These are phyloP conservation scores for Baorangia bicolor DNA, from an alignment of 768 basidiomycete genomes.

Conservation along the genomic window DNA sequence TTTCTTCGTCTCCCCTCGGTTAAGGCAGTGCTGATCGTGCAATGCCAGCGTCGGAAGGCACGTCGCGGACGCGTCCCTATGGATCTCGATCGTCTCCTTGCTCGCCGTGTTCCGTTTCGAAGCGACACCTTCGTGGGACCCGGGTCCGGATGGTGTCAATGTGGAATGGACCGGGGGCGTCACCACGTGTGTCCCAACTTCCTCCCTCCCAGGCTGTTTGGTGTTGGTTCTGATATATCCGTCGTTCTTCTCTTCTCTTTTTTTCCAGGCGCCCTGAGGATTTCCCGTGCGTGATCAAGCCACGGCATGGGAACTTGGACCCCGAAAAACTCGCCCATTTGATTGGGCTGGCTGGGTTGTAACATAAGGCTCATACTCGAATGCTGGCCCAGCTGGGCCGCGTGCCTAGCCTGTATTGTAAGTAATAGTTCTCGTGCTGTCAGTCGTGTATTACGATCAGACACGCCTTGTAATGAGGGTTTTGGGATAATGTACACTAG, in stretches of 20 bases:
- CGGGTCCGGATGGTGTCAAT: constrained; percentile 19
- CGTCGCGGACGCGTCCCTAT: constrained; percentile 41
- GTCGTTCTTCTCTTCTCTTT: not conserved
- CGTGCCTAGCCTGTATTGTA: not conserved
- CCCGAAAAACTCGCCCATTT: constrained; percentile 14
- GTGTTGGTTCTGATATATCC: not conserved
- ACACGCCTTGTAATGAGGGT: not conserved
- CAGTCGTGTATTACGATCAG: not conserved
- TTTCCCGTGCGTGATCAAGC: constrained; percentile 9
- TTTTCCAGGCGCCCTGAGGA: constrained; percentile 12
- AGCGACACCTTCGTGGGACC: constrained; percentile 12
- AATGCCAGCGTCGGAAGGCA: constrained; percentile 39
- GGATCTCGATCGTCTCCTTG: constrained; percentile 25
- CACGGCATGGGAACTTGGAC: constrained; percentile 4
- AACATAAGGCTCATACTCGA: not conserved
- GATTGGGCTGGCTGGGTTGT: constrained; percentile 5
- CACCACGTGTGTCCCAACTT: constrained; percentile 18
- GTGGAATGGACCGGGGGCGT: constrained; percentile 22
- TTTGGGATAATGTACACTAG: not conserved
- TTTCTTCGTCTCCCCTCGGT: not conserved
- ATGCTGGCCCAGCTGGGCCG: not conserved
- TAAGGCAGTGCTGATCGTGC: not conserved
- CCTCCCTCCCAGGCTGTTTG: not conserved
- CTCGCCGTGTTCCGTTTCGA: constrained; percentile 19
- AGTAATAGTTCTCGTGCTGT: not conserved